Percentiles rank a stretch among this genome's conserved stretches.
phyloP scores from a whole-genome alignment of 345 rosid species.

The Lenwebbia sp. region DNA sequence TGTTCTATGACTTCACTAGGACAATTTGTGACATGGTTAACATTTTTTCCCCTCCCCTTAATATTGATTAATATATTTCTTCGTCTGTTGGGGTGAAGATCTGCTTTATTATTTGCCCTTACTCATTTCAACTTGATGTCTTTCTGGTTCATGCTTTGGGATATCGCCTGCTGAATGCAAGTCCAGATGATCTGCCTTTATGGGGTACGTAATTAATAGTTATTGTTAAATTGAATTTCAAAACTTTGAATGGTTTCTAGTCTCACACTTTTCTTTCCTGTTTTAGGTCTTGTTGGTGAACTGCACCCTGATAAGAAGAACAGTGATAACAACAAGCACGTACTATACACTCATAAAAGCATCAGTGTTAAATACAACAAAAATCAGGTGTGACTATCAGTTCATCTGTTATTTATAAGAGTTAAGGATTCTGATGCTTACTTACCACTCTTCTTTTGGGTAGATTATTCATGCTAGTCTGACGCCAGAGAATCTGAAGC shows the following conservation, averaged over 20 bases:
- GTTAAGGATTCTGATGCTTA: background rate
- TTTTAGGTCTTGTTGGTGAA: conserved; percentile 81
- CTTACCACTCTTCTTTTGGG: background rate
- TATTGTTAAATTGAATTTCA: background rate
- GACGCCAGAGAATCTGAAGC: conserved; percentile 66
- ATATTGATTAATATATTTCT: background rate
- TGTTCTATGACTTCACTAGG: background rate
- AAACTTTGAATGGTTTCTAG: background rate
- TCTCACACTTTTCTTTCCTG: background rate
- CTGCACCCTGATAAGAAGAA: conserved; percentile 69
- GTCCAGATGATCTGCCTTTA: conserved; percentile 83
- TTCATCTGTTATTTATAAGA: background rate
- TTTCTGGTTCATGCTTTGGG: conserved; percentile 2
- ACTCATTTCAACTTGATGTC: conserved; percentile 2
- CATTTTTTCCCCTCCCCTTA: background rate
- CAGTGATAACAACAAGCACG: conserved; percentile 59
- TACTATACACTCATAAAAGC: conserved; percentile 72
- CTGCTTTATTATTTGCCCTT: background rate
- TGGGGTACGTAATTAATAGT: conserved; percentile 52
- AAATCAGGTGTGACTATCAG: conserved; percentile 52
- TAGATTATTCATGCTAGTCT: conserved; percentile 91
- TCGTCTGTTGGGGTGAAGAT: background rate
- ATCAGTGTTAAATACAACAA: conserved; percentile 57
- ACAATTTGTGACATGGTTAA: background rate
- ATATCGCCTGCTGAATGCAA: conserved; percentile 19